phyloP scores from a whole-genome alignment of 1,139 yeast species.

The Geotrichum restrictum region DNA sequence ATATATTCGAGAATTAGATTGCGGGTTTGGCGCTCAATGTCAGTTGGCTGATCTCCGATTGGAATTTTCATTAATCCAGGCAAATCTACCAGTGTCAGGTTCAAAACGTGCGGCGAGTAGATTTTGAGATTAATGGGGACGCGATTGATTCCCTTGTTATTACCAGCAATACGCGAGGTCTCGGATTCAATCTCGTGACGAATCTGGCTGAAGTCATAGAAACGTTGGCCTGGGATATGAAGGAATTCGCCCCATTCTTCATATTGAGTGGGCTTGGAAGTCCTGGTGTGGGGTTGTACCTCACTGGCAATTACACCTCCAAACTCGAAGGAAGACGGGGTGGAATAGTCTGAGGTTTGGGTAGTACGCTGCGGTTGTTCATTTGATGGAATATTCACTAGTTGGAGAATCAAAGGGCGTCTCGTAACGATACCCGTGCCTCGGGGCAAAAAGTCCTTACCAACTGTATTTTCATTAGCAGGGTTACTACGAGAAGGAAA shows the following conservation, averaged over 20 bases:
- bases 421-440: constrained; percentile 84
- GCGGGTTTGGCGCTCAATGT: constrained; percentile 91
- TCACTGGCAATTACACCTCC: constrained; percentile 11
- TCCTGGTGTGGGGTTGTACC: constrained; percentile 30
- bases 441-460: constrained; percentile 74
- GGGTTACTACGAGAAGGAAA: neutral
- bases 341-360: neutral
- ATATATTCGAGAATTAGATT: constrained; percentile 84
- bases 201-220: constrained; percentile 76
- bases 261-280: constrained; percentile 14
- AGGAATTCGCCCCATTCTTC: constrained; percentile 94
- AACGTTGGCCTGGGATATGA: constrained; percentile 81
- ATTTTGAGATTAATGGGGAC: constrained; percentile 89
- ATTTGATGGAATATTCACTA: constrained; percentile 45
- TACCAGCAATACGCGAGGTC: constrained; percentile 90
- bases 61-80: constrained; percentile 98
- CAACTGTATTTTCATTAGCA: constrained; percentile 44
- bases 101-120: constrained; percentile 82
- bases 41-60: constrained; percentile 96
- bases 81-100: constrained; percentile 86
- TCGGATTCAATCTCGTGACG: constrained; percentile 86
- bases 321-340: constrained; percentile 19
- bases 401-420: constrained; percentile 68
- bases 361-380: constrained; percentile 5
- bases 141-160: constrained; percentile 88